These are phyloP conservation scores for Elsinoe ampelina DNA, from an alignment of 2,329 filamentous ascomycete species.

Conservation along the genomic window DNA sequence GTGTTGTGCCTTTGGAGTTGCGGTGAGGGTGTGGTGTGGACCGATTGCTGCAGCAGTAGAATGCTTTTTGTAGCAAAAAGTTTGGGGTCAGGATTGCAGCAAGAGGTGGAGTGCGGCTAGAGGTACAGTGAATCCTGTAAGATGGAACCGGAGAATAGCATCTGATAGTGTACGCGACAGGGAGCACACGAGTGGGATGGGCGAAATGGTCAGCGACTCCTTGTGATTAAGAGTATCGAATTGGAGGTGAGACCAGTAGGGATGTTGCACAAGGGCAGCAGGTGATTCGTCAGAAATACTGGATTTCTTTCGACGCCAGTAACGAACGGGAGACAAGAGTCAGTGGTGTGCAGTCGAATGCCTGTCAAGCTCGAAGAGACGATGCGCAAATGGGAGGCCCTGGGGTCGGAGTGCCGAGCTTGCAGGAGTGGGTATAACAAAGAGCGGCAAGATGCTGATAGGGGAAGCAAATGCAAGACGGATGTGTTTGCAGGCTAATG, in stretches of 20 bases:
- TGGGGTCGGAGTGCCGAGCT: slow-evolving; percentile 1
- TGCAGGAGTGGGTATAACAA: neutral
- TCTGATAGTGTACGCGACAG: neutral
- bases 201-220: neutral
- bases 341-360: slow-evolving; percentile 10
- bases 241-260: neutral
- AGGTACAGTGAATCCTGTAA: neutral
- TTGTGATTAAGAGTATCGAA: neutral
- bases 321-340: slow-evolving; percentile 1
- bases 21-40: slow-evolving; percentile 4
- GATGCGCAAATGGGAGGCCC: slow-evolving; percentile 2
- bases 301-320: slow-evolving; percentile 5
- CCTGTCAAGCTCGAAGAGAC: neutral
- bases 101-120: slow-evolving; percentile 4
- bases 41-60: slow-evolving; percentile 7
- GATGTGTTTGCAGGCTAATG: slow-evolving; percentile 2
- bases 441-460: neutral
- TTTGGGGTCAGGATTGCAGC: slow-evolving; percentile 7
- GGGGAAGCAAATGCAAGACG: neutral
- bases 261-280: slow-evolving; percentile 2
- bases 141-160: neutral
- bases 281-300: slow-evolving; percentile 7
- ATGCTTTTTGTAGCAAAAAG: slow-evolving; percentile 11
- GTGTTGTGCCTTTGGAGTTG: neutral
- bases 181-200: slow-evolving; percentile 5